Evolutionary conservation across 2,329 filamentous ascomycete genomes (phyloP).

Genomic region (Curvularia verruculosa): DNA sequence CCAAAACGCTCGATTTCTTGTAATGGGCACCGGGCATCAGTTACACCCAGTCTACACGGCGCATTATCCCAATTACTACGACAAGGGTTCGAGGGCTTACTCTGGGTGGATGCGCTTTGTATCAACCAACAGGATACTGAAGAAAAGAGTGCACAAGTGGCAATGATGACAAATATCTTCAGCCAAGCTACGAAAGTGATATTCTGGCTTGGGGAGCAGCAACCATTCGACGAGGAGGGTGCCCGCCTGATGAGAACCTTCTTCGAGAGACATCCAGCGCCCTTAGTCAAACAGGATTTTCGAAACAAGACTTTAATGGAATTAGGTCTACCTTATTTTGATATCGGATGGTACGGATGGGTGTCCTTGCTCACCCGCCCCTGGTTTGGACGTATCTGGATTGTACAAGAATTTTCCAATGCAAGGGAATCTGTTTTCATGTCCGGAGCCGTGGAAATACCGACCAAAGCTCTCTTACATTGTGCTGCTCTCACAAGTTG

Average conservation of each 20-base stretch:
- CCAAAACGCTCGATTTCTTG: not conserved
- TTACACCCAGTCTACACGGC: not conserved
- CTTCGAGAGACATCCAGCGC: not conserved
- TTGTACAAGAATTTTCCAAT: conserved; percentile 19
- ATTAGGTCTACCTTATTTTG: not conserved
- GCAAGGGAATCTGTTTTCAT: conserved; percentile 10
- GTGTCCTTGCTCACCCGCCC: conserved; percentile 12
- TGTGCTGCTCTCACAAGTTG: conserved; percentile 4
- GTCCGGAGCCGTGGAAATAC: conserved; percentile 14
- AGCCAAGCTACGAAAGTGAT: conserved; percentile 13
- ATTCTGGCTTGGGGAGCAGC: conserved; percentile 18
- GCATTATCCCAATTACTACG: not conserved
- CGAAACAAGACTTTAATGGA: not conserved
- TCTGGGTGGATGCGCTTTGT: conserved; percentile 9
- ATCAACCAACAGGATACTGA: conserved; percentile 3
- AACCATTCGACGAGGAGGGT: conserved; percentile 10
- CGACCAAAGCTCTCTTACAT: conserved; percentile 6
- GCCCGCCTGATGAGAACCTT: conserved; percentile 7
- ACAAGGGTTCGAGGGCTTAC: not conserved
- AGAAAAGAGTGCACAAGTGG: conserved; percentile 15
- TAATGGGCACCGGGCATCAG: not conserved
- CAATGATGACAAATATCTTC: conserved; percentile 19
- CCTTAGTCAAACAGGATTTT: not conserved
- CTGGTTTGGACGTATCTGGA: conserved; percentile 19
- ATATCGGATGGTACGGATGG: conserved; percentile 13